Base-by-base conservation (phyloP, 2,329 filamentous ascomycete genomes). In the Penicillium psychrosexuale region DNA sequence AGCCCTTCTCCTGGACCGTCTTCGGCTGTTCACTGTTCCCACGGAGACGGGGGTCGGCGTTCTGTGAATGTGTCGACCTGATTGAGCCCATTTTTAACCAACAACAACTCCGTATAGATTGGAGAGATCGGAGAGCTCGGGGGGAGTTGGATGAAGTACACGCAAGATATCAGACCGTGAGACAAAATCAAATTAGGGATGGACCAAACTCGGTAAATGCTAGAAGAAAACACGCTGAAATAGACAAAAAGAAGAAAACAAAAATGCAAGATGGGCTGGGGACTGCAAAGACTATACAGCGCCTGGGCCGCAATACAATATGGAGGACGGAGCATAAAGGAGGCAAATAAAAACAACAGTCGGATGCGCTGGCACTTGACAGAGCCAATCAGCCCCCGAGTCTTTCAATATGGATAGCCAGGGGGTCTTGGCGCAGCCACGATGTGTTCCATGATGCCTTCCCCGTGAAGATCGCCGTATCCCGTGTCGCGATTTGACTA, bases 11-110 rank as follows among this genome's bases (percentile, higher is more conserved):
- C 17, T 63, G 61, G 22, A 51, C 44, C 7, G 49, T 13, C 8
- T 51, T 56, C 22, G 55, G 38, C 13, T 30, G 40, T 5, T 51
- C 55, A 17, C 49, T 50, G 34, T 22, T 49, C 9, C 51, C 51
- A 28, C 33, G 51, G 36, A 19, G 51, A 37, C 24, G 46, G 12
- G 24, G 42, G 19, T 43, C 46, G 8, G 53, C 60, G 9, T 39
- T 59, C 27, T 56, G 57, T 13, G 55, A 55, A 22, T 50, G 37
- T 24, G 53, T 49, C 7, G 57, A 54, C 30, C 43, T 55, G 43
- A 57, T 53, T n/a, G 58, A 59, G 37, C 44, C 55, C 64, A 66
- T 66, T 42, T n/a, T 24, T 5, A 3, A 33, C 33, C 28, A 12
- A 33, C 8, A 8, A n/a, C 8, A 13, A 28, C 6, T 19, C 8